A percentile compares a stretch with the other conserved stretches of the same genome.
Conservation (phyloP, 805 yeast species). For the Wickerhamiella parazyma region DNA sequence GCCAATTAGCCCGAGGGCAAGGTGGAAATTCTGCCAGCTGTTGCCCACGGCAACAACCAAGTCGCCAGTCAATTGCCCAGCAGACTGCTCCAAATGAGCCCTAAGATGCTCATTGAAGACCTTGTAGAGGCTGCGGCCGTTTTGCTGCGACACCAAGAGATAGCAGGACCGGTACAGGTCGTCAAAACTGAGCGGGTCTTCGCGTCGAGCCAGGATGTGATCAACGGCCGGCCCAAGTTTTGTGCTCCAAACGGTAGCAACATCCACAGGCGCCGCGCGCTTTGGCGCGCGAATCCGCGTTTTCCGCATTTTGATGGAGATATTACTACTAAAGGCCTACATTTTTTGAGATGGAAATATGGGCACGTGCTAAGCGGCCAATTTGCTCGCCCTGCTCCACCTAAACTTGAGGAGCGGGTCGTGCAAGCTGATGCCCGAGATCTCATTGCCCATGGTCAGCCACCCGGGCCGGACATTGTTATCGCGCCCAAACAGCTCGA, state of each 20-base stretch:
- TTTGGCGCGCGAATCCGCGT: constrained; percentile 17
- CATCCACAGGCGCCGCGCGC: constrained; percentile 12
- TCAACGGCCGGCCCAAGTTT: constrained; percentile 18
- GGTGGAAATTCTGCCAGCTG: constrained; percentile 13
- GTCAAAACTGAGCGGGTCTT: constrained; percentile 11
- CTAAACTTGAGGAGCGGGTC: constrained; percentile 12
- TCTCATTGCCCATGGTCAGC: constrained; percentile 35
- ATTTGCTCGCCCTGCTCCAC: constrained; percentile 6
- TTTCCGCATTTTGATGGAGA: constrained; percentile 1
- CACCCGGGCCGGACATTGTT: constrained; percentile 83
- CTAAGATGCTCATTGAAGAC: constrained; percentile 10
- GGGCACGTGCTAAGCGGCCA: no score
- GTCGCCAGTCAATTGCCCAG: constrained; percentile 3
- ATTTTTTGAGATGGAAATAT: no score
- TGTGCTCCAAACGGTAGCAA: constrained; percentile 15
- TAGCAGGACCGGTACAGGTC: constrained; percentile 17
- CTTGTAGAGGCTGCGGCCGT: constrained; percentile 15
- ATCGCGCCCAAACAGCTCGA: constrained; percentile 81
- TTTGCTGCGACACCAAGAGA: constrained; percentile 19
- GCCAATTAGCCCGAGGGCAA: constrained; percentile 12
- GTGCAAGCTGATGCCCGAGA: constrained; percentile 11
- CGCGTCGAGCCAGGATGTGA: constrained; percentile 11
- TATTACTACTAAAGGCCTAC: no score
- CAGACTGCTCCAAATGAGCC: constrained; percentile 7
- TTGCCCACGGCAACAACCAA: constrained; percentile 9